Evolutionary conservation across 768 basidiomycete species (phyloP), one percentile per base, ranked within the genome.

Genomic region (Lactifluus pinguis): DNA sequence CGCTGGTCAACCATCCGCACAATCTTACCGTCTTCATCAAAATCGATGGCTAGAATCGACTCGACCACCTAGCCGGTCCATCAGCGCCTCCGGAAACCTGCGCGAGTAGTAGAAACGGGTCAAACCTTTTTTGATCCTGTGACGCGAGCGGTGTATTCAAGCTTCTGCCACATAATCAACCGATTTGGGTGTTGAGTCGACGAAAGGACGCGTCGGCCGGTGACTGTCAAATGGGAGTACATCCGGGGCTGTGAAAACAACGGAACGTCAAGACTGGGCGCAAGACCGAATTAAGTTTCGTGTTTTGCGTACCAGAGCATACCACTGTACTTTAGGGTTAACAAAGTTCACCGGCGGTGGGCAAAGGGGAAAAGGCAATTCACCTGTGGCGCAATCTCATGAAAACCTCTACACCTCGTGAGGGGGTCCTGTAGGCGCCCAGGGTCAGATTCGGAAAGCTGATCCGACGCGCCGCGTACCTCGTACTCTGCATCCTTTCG

Each of bases 1-100:
- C 85, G 83, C 65, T 83, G 79, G 61, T 87, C 84, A 38, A 80
- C 74, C 60, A 87, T 69, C 34, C 75, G 75, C 5, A 77, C 71
- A 52, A 88, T 86, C 72, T 78, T 83, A 60, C 83, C 79, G 49
- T 84, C 72, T 4, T 84, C 83, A 67, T 87, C 85, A 55, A 88
- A 70, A 62, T 87, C 84, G 5, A 87, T 80, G 9, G 78, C 69
- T 25, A 87, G 74, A 39, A 87, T 76, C 1, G 86, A 88, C 42
- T 82, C 76, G 34, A 86, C 73, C 9, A 74, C 68, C 86, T 88
- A 55, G 29, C 25, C 38, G 47, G 39, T 29, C 48, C 7, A 25
- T 48, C 58, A 38, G 36, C 42, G 14, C 58, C 36, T 15, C 15
- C 17, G n/a, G 7, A 8, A 17, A 52, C 15, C 30, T 25, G 50